A percentile compares a stretch with the other conserved stretches of the same genome.
Evolutionary conservation across 139 green algal species (phyloP).

Genomic region (Chlorella vulgaris): DNA sequence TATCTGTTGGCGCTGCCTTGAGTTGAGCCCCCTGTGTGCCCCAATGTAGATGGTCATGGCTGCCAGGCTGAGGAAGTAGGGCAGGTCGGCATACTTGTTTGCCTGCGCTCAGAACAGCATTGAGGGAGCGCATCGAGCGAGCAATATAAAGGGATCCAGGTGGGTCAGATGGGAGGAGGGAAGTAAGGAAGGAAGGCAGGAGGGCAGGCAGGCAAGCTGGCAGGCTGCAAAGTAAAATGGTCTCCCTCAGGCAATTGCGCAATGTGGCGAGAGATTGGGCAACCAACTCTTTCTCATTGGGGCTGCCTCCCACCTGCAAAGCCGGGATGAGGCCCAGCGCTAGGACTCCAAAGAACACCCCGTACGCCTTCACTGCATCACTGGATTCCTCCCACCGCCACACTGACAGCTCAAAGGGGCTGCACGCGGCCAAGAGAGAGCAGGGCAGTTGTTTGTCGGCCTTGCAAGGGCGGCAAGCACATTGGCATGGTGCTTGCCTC

Average conservation of each 20-base stretch:
- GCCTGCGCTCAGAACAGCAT: conserved; percentile 6
- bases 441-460: no score
- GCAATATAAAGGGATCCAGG: no score
- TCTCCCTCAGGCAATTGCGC: no score
- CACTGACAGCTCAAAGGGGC: conserved; percentile 4
- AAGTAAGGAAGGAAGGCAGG: no score
- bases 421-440: not conserved
- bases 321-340: conserved; percentile 45
- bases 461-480: not conserved
- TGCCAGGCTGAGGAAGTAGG: conserved; percentile 81
- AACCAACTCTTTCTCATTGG: no score
- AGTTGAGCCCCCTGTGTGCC: conserved; percentile 72
- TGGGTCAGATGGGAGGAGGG: no score
- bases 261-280: no score
- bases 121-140: no score
- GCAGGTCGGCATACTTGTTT: conserved; percentile 48
- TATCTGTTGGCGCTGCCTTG: conserved; percentile 68
- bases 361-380: conserved; percentile 61
- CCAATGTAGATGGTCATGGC: conserved; percentile 86
- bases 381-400: conserved; percentile 63
- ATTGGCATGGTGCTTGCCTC: no score
- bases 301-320: no score
- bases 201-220: no score
- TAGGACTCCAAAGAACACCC: conserved; percentile 51
- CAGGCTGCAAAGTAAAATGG: no score